Base-by-base conservation (phyloP, 1,284 basidiomycete genomes). In the Malassezia sympodialis region DNA sequence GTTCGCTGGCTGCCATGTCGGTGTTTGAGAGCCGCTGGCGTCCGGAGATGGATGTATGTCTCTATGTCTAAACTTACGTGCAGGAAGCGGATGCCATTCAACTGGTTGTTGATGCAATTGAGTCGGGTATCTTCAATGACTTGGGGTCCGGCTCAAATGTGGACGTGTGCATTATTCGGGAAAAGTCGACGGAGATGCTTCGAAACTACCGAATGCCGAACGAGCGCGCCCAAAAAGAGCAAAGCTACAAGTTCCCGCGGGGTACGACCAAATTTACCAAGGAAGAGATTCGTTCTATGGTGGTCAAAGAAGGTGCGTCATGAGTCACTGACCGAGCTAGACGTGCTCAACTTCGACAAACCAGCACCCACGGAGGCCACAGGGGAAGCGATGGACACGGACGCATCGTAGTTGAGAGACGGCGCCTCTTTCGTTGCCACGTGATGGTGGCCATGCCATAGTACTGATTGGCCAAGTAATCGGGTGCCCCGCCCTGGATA, bases 71-170 rank as follows among this genome's bases (percentile, higher is more conserved):
- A n/a, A 37, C n/a, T 30, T 50, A n/a, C 6, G 8, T 21, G 12
- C 76, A 91, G 86, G 82, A 87, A 46, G 80, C 83, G 52, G 85
- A 87, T 43, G 93, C 91, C 1, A 82, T 96, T 54, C 79, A 80
- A 19, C 80, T 98, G 11, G 91, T 96, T 19, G 83, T 85, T 40
- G 81, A 83, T 41, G 91, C 94, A 27, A 85, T 99, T 70, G 84
- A 85, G 43, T 86, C 89, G 1, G 94, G 94, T 82, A 93, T 99
- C 75, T 98, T 96, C 81, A 98, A 99, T 79, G 94, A 99, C 79
- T 81, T 98, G 37, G 94, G 94, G 8, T 96, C 90, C 0, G 94
- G 94, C 49, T 90, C 87, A 19, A 98, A 99, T 75, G 84, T 98
- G 66, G 94, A 99, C 75, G 91, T 91, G 0, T 93, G 90, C 75